Conservation (phyloP, 441 rosid species). For the Gossypium laxum region DNA sequence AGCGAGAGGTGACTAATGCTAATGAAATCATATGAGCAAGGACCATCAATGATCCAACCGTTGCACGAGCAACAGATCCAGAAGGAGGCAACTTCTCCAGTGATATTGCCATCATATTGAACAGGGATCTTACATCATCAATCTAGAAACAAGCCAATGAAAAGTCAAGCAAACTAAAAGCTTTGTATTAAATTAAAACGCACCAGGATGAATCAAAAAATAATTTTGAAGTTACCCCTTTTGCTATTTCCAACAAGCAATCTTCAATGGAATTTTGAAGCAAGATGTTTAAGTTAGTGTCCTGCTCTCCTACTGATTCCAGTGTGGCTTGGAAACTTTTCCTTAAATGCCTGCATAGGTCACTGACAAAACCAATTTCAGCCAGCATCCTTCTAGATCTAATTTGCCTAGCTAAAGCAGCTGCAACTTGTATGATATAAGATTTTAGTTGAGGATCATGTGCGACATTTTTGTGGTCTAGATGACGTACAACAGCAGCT, state of each 20-base stretch:
- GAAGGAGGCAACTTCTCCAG: slow-evolving; percentile 77
- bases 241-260: slow-evolving; percentile 81
- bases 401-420: slow-evolving; percentile 66
- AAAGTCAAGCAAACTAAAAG: slow-evolving; percentile 16
- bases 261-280: slow-evolving; percentile 87
- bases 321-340: slow-evolving; percentile 77
- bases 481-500: slow-evolving; percentile 70
- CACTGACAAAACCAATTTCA: slow-evolving; percentile 74
- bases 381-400: slow-evolving; percentile 53
- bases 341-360: slow-evolving; percentile 86
- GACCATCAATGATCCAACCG: slow-evolving; percentile 64
- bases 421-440: slow-evolving; percentile 56
- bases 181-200: slow-evolving; percentile 5
- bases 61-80: slow-evolving; percentile 66
- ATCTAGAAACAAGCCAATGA: slow-evolving; percentile 30
- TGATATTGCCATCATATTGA: slow-evolving; percentile 70
- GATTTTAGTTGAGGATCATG: slow-evolving; percentile 77
- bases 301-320: slow-evolving; percentile 60
- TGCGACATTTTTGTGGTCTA: slow-evolving; percentile 77
- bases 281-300: slow-evolving; percentile 35
- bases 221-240: slow-evolving; percentile 46
- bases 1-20: slow-evolving; percentile 41
- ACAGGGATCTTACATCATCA: slow-evolving; percentile 51
- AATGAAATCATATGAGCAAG: slow-evolving; percentile 74
- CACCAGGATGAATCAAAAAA: slow-evolving; percentile 8